Conservation (phyloP, 805 yeast genomes). For the Yarrowia porcina region DNA sequence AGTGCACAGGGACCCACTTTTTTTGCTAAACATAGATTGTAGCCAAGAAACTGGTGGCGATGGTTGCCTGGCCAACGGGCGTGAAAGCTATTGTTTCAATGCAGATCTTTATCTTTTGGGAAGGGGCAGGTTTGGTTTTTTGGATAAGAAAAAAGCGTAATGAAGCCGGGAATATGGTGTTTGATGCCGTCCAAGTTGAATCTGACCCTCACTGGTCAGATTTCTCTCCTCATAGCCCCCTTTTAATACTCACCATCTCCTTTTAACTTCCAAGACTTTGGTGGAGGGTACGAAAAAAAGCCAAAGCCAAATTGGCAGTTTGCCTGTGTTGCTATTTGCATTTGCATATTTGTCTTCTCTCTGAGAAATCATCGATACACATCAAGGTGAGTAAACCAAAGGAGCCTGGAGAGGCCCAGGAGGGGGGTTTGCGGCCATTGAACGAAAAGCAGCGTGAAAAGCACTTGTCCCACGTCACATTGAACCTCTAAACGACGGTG, state of each 20-base stretch:
- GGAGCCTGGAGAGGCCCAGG: too few relatives aligned
- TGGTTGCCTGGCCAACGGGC: neutral
- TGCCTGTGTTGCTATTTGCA: constrained; percentile 23
- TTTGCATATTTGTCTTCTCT: constrained; percentile 25
- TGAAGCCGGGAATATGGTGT: too few relatives aligned
- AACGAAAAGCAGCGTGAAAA: too few relatives aligned
- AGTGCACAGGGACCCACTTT: too few relatives aligned
- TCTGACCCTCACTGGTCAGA: too few relatives aligned
- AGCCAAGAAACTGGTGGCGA: neutral
- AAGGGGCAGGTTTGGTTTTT: neutral
- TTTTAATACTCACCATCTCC: neutral
- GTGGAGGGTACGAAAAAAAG: constrained; percentile 11
- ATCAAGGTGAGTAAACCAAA: constrained; percentile 20
- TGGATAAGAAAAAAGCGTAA: neutral
- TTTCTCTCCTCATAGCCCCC: too few relatives aligned
- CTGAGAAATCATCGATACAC: constrained; percentile 22
- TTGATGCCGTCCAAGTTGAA: too few relatives aligned
- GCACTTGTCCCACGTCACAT: too few relatives aligned
- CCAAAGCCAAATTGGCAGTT: constrained; percentile 20
- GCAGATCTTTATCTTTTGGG: neutral
- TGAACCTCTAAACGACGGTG: too few relatives aligned
- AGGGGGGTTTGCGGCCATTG: too few relatives aligned
- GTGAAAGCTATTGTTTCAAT: neutral
- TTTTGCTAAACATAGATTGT: neutral
- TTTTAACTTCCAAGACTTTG: neutral